Evolutionary conservation across 2,329 filamentous ascomycete species (phyloP).

Genomic region (Pseudodiploospora longispora): DNA sequence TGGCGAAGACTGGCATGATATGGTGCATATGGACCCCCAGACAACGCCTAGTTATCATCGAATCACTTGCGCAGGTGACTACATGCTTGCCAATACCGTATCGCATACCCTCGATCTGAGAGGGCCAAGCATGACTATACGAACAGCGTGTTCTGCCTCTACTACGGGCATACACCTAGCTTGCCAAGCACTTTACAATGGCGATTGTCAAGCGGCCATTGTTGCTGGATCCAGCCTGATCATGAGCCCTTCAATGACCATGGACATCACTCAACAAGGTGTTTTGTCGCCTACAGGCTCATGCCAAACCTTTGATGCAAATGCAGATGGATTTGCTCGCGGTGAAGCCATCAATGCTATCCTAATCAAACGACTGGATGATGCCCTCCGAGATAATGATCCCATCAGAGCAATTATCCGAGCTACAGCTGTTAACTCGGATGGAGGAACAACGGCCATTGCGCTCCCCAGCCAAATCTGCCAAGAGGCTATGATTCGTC

Average conservation of each 20-base stretch:
- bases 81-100: conserved; percentile 22
- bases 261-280: conserved; percentile 24
- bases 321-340: conserved; percentile 42
- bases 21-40: conserved; percentile 13
- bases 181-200: conserved; percentile 18
- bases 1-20: conserved; percentile 19
- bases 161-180: conserved; percentile 28
- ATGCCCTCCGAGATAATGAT: conserved; percentile 39
- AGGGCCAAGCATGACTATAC: conserved; percentile 23
- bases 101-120: conserved; percentile 24
- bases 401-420: conserved; percentile 32
- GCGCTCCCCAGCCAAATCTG: conserved; percentile 27
- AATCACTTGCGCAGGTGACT: conserved; percentile 16
- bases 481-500: conserved; percentile 25
- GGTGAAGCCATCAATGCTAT: conserved; percentile 40
- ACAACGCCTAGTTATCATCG: conserved; percentile 11
- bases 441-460: conserved; percentile 35
- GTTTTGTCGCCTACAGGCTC: conserved; percentile 26
- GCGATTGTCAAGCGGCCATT: conserved; percentile 19
- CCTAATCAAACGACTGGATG: conserved; percentile 36
- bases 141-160: conserved; percentile 32
- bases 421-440: conserved; percentile 27
- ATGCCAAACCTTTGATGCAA: conserved; percentile 30
- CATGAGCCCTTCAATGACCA: conserved; percentile 16
- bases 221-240: conserved; percentile 25